Evolutionary conservation across 2,329 filamentous ascomycete species (phyloP).

Genomic region (Teratosphaeria epicoccoides): DNA sequence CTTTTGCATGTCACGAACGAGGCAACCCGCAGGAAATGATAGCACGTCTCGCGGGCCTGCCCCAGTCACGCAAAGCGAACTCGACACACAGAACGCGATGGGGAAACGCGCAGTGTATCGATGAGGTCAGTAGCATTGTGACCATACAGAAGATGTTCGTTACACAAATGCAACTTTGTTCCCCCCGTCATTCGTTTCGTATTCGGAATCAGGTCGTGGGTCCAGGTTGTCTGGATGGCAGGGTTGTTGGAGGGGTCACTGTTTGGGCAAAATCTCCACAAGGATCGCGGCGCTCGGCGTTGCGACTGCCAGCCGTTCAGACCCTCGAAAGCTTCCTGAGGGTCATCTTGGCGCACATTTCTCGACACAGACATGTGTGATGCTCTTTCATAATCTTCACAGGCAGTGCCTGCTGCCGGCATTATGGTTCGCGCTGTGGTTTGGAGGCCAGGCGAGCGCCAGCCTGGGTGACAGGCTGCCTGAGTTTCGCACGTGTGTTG

Average conservation of each 20-base stretch:
- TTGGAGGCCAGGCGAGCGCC: conserved; percentile 39
- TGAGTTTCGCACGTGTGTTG: conserved; percentile 77
- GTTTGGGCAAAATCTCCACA: background rate
- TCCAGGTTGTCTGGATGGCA: no score
- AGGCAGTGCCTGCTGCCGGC: conserved; percentile 14
- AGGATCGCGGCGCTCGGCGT: background rate
- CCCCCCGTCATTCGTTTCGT: no score
- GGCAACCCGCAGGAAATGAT: background rate
- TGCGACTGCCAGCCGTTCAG: no score
- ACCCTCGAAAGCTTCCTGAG: background rate
- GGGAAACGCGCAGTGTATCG: no score
- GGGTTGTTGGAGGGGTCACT: background rate
- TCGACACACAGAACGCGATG: background rate
- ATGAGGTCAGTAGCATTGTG: no score
- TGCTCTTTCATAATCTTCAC: conserved; percentile 12
- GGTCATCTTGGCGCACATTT: background rate
- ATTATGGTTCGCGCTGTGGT: conserved; percentile 6
- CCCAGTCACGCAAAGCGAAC: background rate
- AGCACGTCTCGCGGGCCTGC: background rate
- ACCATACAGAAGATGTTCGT: no score
- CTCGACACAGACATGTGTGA: conserved; percentile 16
- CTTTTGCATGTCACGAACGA: background rate
- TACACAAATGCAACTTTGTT: no score
- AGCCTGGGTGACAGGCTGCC: conserved; percentile 76
- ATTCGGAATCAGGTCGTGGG: no score